Base-by-base conservation (phyloP, 2,329 filamentous ascomycete genomes). In the Alternaria arborescens region DNA sequence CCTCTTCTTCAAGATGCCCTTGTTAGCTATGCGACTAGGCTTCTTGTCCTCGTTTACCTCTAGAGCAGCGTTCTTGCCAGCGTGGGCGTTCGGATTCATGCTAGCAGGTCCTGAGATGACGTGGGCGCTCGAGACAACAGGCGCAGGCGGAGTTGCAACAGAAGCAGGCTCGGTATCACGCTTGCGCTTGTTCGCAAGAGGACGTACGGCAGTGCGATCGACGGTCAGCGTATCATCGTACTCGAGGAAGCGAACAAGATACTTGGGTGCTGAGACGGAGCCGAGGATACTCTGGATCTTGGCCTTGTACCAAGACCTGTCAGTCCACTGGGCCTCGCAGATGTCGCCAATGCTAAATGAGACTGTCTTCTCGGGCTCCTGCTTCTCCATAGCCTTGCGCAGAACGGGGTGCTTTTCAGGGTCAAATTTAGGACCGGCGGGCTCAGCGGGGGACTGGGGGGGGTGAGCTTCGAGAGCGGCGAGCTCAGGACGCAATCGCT, bases 211-310 rank as follows among this genome's bases (percentile, higher is more conserved):
- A 34, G 71, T 64, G 40, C 67, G 65, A 40, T 88, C 87, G 36
- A 95, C 82, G 52, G 93, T 92, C 71, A 92, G 89, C 67, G 97
- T 92, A 73, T 98, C 93, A 63, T 91, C 88, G 81, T 98, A 98
- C 72, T 88, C 92, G 81, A 96, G 94, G 84, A 98, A 99, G 70
- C 91, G 95, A 78, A 99, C 94, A 48, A 92, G 91, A 78, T 97
- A 99, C 65, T 97, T 92, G 36, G 94, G 94, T 53, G 92, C 91
- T 43, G 89, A 91, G n/a, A 90, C 89, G 8, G 93, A 97, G 60
- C 95, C 95, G 22, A 94, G 97, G 71, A 97, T 94, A 53, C 91
- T 94, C 52, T 93, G 94, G 78, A 99, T 97, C 72, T 92, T 90
- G 42, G 94, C 95, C 46, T 93, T 90, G 81, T 98, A 98, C 81